Evolutionary conservation across 2,329 filamentous ascomycete species (phyloP).

Genomic region (Nothopassalora personata): DNA sequence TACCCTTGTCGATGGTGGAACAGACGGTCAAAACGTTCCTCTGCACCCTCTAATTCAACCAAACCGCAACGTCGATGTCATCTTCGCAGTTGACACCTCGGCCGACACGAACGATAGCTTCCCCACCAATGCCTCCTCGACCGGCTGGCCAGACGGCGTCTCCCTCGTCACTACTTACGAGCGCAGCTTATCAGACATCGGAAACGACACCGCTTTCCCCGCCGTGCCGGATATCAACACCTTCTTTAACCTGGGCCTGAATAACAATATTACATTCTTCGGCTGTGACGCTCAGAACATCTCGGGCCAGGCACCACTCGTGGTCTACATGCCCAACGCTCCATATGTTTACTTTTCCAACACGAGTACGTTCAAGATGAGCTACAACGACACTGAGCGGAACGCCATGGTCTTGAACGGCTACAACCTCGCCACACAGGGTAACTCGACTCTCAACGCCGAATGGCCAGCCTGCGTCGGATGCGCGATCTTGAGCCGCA

Average conservation of each 20-base stretch:
- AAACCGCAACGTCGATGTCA: conserved; percentile 65
- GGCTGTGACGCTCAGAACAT: conserved; percentile 66
- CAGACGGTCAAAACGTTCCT: conserved; percentile 74
- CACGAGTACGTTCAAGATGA: conserved; percentile 67
- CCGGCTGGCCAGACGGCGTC: conserved; percentile 72
- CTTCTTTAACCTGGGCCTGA: conserved; percentile 71
- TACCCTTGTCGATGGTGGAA: conserved; percentile 71
- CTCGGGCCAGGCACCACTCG: conserved; percentile 56
- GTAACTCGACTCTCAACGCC: conserved; percentile 67
- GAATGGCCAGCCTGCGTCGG: conserved; percentile 80
- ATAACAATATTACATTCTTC: conserved; percentile 67
- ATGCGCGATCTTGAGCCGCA: conserved; percentile 77
- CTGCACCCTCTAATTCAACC: conserved; percentile 72
- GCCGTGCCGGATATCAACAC: conserved; percentile 68
- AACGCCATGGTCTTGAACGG: conserved; percentile 82
- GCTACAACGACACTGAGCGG: conserved; percentile 61
- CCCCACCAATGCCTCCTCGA: conserved; percentile 31
- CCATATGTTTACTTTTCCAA: conserved; percentile 69
- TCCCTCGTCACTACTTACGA: conserved; percentile 68
- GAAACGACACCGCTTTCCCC: conserved; percentile 67
- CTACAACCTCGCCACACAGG: conserved; percentile 75
- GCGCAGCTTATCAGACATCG: conserved; percentile 54
- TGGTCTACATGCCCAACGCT: conserved; percentile 76
- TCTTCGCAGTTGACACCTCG: conserved; percentile 74
- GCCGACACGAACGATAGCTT: conserved; percentile 56